Conservation (phyloP, 495 filamentous ascomycete genomes). For the Aspergillus steynii region DNA sequence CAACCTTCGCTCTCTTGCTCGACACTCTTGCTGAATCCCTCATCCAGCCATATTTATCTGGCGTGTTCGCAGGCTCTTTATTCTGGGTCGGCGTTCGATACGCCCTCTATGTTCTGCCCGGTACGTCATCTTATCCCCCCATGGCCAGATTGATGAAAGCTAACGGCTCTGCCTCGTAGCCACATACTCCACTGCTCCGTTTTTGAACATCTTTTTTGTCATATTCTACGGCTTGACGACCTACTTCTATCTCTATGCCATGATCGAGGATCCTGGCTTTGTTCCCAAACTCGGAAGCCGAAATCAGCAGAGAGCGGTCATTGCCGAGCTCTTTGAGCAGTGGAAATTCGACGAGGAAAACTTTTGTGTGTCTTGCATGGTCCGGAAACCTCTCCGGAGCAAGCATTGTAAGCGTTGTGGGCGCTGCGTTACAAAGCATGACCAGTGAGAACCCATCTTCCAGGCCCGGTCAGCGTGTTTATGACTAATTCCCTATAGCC, state of each 20-base stretch:
- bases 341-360: conserved; percentile 94
- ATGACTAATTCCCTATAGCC: conserved; percentile 61
- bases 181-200: conserved; percentile 61
- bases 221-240: conserved; percentile 61
- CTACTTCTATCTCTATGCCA: conserved; percentile 85
- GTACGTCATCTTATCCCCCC: conserved; percentile 41
- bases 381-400: conserved; percentile 83
- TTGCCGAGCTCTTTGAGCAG: conserved; percentile 75
- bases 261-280: conserved; percentile 88
- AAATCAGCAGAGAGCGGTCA: conserved; percentile 80
- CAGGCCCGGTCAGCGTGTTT: background rate
- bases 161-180: conserved; percentile 34
- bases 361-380: conserved; percentile 93
- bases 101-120: conserved; percentile 69
- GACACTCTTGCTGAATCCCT: conserved; percentile 8
- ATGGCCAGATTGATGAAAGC: background rate
- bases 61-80: conserved; percentile 85
- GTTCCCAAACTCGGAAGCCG: conserved; percentile 91
- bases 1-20: background rate
- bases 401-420: conserved; percentile 92
- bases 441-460: conserved; percentile 68
- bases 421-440: conserved; percentile 93
- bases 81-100: conserved; percentile 83
- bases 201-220: conserved; percentile 75
- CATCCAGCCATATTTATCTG: conserved; percentile 81